Conservation (phyloP, 768 basidiomycete species). For the Rickenella mellea region DNA sequence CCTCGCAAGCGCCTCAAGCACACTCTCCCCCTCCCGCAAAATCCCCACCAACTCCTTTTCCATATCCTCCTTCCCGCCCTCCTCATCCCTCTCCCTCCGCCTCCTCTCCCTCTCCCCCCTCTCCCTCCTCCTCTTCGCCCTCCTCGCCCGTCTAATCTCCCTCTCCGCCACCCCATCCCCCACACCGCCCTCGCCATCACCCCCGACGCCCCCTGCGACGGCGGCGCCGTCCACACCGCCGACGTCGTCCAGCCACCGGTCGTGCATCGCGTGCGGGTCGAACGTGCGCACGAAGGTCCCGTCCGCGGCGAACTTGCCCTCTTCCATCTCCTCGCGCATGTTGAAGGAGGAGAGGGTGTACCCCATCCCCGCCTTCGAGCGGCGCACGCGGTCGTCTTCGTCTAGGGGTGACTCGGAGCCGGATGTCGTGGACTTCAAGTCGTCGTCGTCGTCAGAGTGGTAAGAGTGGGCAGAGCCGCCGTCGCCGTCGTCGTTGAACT, state of each 20-base stretch:
- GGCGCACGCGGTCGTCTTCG: conserved; percentile 70
- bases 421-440: conserved; percentile 15
- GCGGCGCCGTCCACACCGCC: conserved; percentile 13
- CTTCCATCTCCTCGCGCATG: conserved; percentile 98
- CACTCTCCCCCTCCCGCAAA: conserved; percentile 85
- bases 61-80: conserved; percentile 55
- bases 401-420: conserved; percentile 30
- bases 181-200: too few species aligned
- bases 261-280: conserved; percentile 88
- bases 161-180: conserved; percentile 72
- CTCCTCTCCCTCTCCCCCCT: conserved; percentile 59
- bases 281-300: conserved; percentile 79
- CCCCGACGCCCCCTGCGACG: too few species aligned
- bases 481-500: conserved; percentile 53
- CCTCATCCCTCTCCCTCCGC: conserved; percentile 65
- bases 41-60: conserved; percentile 61
- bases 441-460: conserved; percentile 45
- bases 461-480: conserved; percentile 40
- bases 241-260: conserved; percentile 98
- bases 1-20: conserved; percentile 81
- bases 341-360: conserved; percentile 93
- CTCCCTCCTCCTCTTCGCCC: conserved; percentile 67
- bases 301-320: conserved; percentile 93
- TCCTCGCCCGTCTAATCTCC: conserved; percentile 76
- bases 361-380: conserved; percentile 84